These are phyloP conservation scores for Monilinia fructigena DNA, from an alignment of 2,329 filamentous ascomycete species.

Conservation along the genomic window DNA sequence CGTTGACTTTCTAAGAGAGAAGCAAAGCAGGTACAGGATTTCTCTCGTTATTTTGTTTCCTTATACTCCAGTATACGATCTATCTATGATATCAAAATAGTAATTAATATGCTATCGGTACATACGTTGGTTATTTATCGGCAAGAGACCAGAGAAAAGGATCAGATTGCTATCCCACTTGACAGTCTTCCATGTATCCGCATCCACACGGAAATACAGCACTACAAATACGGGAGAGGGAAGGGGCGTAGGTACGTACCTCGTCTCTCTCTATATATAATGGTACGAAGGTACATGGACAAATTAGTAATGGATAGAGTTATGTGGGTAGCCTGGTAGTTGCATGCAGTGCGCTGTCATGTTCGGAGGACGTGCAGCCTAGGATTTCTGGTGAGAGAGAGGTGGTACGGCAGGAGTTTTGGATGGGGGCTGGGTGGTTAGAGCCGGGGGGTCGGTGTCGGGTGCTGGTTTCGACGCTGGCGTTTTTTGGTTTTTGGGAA, in stretches of 20 bases:
- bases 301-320: not conserved
- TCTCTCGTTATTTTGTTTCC: not conserved
- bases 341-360: conserved; percentile 1
- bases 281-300: conserved; percentile 1
- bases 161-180: no score
- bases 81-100: no score
- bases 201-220: not conserved
- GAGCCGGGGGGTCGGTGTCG: conserved; percentile 10
- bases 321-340: not conserved
- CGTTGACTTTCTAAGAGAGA: not conserved
- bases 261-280: conserved; percentile 18
- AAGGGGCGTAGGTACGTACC: conserved; percentile 17
- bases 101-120: no score
- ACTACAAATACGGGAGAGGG: conserved; percentile 4
- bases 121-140: no score
- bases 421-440: not conserved
- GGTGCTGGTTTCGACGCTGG: conserved; percentile 1
- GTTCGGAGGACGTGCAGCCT: not conserved
- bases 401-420: not conserved
- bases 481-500: not conserved
- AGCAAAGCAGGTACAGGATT: not conserved
- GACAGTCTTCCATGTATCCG: not conserved
- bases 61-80: no score
- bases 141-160: no score
- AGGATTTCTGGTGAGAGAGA: not conserved